These are phyloP conservation scores for Cordyceps javanica DNA, from an alignment of 2,329 filamentous ascomycete species.

Conservation along the genomic window DNA sequence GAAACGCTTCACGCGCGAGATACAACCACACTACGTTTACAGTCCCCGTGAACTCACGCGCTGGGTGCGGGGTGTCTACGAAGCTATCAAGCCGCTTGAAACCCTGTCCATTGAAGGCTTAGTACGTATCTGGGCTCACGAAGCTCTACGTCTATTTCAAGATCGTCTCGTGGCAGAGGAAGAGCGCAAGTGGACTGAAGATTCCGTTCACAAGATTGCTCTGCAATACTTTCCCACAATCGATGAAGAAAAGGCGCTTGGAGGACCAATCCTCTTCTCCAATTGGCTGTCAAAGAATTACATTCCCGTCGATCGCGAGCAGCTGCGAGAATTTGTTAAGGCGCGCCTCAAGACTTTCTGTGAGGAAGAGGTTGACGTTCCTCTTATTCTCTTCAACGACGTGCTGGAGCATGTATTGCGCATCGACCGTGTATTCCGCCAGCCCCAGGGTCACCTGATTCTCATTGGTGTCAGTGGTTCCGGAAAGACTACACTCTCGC, in stretches of 20 bases:
- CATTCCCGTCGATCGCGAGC: constrained; percentile 89
- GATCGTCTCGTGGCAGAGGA: constrained; percentile 93
- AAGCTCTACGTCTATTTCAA: constrained; percentile 92
- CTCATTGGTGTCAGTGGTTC: constrained; percentile 97
- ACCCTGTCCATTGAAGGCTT: constrained; percentile 82
- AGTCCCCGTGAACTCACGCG: constrained; percentile 95
- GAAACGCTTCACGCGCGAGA: constrained; percentile 87
- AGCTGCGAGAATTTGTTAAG: constrained; percentile 94
- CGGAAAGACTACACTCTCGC: constrained; percentile 95
- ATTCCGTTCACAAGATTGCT: constrained; percentile 79
- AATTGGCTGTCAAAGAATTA: constrained; percentile 99
- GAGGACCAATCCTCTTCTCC: constrained; percentile 92
- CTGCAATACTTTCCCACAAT: constrained; percentile 93
- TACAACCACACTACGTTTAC: constrained; percentile 98
- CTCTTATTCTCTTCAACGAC: constrained; percentile 98
- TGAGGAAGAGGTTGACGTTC: constrained; percentile 98
- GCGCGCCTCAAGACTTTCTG: constrained; percentile 96
- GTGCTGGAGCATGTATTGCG: constrained; percentile 96
- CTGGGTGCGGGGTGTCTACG: constrained; percentile 96
- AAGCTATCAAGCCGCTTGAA: constrained; percentile 90
- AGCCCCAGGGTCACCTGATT: constrained; percentile 96
- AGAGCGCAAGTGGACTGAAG: constrained; percentile 91
- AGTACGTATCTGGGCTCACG: constrained; percentile 95
- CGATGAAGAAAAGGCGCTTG: constrained; percentile 80
- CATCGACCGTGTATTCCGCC: constrained; percentile 96